Conservation (phyloP, 1,139 yeast genomes). For the Blastobotrys apis region DNA sequence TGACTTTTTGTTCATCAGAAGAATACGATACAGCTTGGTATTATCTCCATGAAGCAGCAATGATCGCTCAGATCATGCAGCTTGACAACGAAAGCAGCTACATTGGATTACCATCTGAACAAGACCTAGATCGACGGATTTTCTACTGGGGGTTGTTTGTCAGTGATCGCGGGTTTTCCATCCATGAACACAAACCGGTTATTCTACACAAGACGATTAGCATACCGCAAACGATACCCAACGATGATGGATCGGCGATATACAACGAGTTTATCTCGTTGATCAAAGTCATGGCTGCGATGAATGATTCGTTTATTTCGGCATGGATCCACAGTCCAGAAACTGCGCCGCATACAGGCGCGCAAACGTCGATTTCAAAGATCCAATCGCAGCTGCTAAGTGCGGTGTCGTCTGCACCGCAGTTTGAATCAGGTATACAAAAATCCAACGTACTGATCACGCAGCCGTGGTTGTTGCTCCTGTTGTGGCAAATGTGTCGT, state of each 20-base stretch:
- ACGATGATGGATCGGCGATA: not conserved
- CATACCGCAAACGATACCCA: conserved; percentile 9
- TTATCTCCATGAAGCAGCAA: conserved; percentile 17
- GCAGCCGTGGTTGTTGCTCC: conserved; percentile 18
- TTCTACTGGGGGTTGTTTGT: conserved; percentile 20
- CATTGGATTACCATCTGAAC: conserved; percentile 8
- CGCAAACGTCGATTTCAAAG: not conserved
- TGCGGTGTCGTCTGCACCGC: conserved; percentile 13
- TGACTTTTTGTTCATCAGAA: conserved; percentile 17
- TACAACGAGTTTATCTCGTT: conserved; percentile 17
- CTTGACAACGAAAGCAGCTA: conserved; percentile 15
- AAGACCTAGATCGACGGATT: conserved; percentile 15
- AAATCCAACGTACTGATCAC: conserved; percentile 17
- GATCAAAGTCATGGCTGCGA: conserved; percentile 16
- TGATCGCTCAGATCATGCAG: conserved; percentile 15
- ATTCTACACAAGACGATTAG: conserved; percentile 14
- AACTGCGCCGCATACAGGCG: not conserved
- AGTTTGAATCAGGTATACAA: conserved; percentile 16
- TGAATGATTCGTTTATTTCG: conserved; percentile 17
- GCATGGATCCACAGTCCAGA: conserved; percentile 14
- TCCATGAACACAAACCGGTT: conserved; percentile 17
- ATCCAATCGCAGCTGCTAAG: conserved; percentile 13
- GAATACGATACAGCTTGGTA: conserved; percentile 18
- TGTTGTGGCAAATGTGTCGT: conserved; percentile 13
- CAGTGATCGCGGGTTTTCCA: conserved; percentile 19